phyloP scores from a whole-genome alignment of 768 basidiomycete species.

The Lactarius tabidus region DNA sequence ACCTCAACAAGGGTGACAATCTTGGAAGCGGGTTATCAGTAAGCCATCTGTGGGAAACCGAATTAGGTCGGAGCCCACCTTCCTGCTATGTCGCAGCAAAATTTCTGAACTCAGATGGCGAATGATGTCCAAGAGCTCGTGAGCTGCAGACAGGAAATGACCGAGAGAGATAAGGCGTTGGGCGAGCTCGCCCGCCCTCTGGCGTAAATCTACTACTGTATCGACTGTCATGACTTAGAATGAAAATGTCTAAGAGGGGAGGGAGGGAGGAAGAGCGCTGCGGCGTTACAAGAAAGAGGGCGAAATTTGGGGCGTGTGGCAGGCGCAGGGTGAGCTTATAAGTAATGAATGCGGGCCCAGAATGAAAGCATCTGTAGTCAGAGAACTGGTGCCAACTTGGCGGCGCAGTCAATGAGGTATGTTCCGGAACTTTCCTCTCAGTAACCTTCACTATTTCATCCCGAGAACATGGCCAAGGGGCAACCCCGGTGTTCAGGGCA shows the following conservation, averaged over 20 bases:
- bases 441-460: background rate
- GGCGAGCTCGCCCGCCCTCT: conserved; percentile 23
- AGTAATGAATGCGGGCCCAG: conserved; percentile 20
- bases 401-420: conserved; percentile 23
- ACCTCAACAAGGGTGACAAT: conserved; percentile 27
- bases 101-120: conserved; percentile 20
- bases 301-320: conserved; percentile 8
- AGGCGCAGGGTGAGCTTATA: conserved; percentile 18
- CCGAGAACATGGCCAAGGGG: conserved; percentile 10
- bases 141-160: conserved; percentile 23
- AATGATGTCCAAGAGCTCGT: conserved; percentile 23
- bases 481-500: conserved; percentile 4
- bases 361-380: conserved; percentile 20
- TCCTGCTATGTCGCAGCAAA: conserved; percentile 21
- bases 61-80: conserved; percentile 19
- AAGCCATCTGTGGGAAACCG: conserved; percentile 1
- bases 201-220: conserved; percentile 25
- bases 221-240: conserved; percentile 14
- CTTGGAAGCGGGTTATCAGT: conserved; percentile 16
- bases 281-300: conserved; percentile 19
- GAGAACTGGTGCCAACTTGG: conserved; percentile 19
- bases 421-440: conserved; percentile 23
- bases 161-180: conserved; percentile 18
- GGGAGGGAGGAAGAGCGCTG: conserved; percentile 13
- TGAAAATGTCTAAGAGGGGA: background rate